These are phyloP conservation scores for Lophium mytilinum DNA, from an alignment of 495 filamentous ascomycete genomes.

Conservation along the genomic window DNA sequence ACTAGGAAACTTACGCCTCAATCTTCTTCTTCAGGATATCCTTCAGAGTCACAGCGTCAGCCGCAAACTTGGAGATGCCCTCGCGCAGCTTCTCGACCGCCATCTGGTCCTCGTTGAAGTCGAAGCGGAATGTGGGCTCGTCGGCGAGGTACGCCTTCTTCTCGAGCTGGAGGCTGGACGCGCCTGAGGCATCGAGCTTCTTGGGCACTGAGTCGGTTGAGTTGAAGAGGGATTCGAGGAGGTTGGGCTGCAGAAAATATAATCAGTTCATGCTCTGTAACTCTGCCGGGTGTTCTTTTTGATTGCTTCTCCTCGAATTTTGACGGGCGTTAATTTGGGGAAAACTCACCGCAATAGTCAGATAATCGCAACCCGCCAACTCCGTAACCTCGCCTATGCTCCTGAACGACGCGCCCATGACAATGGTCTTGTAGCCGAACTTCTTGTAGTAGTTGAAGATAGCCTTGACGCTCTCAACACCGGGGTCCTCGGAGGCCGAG, in stretches of 20 bases:
- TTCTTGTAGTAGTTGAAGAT: conserved; percentile 99
- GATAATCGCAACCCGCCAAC: conserved; percentile 95
- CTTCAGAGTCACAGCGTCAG: conserved; percentile 91
- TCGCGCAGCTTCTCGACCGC: conserved; percentile 97
- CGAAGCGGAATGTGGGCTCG: conserved; percentile 90
- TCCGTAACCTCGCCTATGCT: conserved; percentile 94
- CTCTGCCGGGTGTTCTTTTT: too few species aligned
- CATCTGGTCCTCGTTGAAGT: conserved; percentile 99
- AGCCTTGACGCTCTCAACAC: conserved; percentile 86
- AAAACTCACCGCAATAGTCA: conserved; percentile 82
- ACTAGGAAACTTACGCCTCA: conserved; percentile 11
- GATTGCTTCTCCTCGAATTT: too few species aligned
- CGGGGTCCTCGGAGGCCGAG: conserved; percentile 80
- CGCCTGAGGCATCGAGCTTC: conserved; percentile 74
- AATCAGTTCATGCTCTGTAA: not conserved
- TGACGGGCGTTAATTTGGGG: not conserved
- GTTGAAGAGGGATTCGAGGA: conserved; percentile 89
- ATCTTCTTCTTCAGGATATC: conserved; percentile 83
- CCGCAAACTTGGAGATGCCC: conserved; percentile 98
- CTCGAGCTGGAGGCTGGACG: conserved; percentile 60
- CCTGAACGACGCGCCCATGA: conserved; percentile 99
- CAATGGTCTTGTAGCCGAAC: conserved; percentile 94
- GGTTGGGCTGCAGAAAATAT: conserved; percentile 55
- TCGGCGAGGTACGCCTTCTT: conserved; percentile 87
- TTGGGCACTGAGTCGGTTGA: conserved; percentile 69